Base-by-base conservation (phyloP, 176 grass and related monocot species). In the Carex pumila region DNA sequence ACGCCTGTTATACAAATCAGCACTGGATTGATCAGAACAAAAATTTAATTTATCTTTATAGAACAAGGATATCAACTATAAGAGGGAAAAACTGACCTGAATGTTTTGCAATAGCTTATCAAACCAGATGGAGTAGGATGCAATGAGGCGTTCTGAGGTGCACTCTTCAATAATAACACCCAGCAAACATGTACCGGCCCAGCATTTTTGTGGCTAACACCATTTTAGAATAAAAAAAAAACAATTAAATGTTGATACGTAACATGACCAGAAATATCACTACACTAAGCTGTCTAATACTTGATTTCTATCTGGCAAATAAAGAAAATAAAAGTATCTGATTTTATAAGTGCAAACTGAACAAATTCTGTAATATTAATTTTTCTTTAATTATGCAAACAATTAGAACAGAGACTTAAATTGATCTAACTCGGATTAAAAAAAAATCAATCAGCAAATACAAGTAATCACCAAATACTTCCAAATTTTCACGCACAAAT, bases 141-240 rank as follows among this genome's bases (percentile, higher is more conserved):
- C 54, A 12, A 75, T 49, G 65, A 90, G 62, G 63, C 85, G 85
- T 39, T 39, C 64, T 41, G 88, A 62, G 41, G 53, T 87, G 41
- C 88, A 90, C 43, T 90, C 81, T 73, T 84, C 81, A 65, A 86
- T 84, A 37, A 64, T 87, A 22, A 90, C 85, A 61, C 88, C 88
- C 12, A 90, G 71, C 39, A 90, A 87, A 75, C 73, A 87, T 5
- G 74, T 63, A 54, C 88, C 88, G 5, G 53, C 88, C 85, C 88
- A 85, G 77, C 85, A 65, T 90, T 84, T 87, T 66, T 90, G 85
- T 70, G 88, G 81, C 88, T 90, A 62, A 25, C 86, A 6, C 3
- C 80, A 66, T 56, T 74, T 74, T 14, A 73, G 53, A 79, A 67
- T 21, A 50, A 25, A 52, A 50, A 80, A 17, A 29, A 17, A 29